Percentiles rank a stretch among this genome's conserved stretches.
These are phyloP conservation scores for Lasiosphaeriaceae sp. DNA, from an alignment of 495 filamentous ascomycete genomes.

Conservation along the genomic window DNA sequence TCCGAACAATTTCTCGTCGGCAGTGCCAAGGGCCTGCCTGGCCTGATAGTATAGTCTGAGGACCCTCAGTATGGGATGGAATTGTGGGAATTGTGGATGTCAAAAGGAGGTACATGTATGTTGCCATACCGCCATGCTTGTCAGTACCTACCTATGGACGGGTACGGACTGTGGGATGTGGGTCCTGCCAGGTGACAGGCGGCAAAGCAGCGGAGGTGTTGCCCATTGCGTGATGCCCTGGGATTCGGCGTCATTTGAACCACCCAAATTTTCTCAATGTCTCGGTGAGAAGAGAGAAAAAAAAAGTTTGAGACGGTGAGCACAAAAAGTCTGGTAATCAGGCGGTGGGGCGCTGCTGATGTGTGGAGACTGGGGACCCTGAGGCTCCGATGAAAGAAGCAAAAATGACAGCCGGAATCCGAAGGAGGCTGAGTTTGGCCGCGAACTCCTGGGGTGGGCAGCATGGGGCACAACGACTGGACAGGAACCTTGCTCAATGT, in stretches of 20 bases:
- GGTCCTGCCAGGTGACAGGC: background rate
- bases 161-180: too few relatives aligned
- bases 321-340: background rate
- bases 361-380: slow-evolving; percentile 5
- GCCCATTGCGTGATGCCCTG: slow-evolving; percentile 18
- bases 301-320: background rate
- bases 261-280: too few relatives aligned
- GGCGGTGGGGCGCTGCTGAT: background rate
- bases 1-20: too few relatives aligned
- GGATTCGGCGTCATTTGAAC: slow-evolving; percentile 9
- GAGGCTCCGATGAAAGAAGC: slow-evolving; percentile 10
- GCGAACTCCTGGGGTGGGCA: background rate
- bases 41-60: too few relatives aligned
- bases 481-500: slow-evolving; percentile 11
- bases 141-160: too few relatives aligned
- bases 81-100: too few relatives aligned
- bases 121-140: too few relatives aligned
- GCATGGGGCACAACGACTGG: slow-evolving; percentile 6
- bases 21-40: too few relatives aligned
- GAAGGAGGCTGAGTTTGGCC: slow-evolving; percentile 5
- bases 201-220: background rate
- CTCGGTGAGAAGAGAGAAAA: too few relatives aligned
- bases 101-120: too few relatives aligned
- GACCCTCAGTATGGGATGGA: too few relatives aligned
- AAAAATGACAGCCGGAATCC: background rate